Evolutionary conservation across 192 early-diverging fungal species (phyloP).

Genomic region (Mortierella alpina): DNA sequence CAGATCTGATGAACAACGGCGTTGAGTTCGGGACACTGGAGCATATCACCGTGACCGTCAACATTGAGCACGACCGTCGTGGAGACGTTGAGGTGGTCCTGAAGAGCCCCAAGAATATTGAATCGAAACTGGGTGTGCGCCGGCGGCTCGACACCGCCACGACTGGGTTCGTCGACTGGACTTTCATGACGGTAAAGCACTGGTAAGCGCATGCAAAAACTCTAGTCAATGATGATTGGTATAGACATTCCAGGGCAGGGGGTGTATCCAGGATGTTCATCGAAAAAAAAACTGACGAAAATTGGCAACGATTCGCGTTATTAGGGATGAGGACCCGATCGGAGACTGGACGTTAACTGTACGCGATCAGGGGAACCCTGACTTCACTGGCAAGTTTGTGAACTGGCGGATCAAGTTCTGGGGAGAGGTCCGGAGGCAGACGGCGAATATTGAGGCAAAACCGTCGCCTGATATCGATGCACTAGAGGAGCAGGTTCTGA

Average conservation of each 20-base stretch:
- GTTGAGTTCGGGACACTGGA: constrained; percentile 74
- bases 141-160: constrained; percentile 73
- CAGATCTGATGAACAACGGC: constrained; percentile 52
- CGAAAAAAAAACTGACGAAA: neutral
- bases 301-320: constrained; percentile 1
- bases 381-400: constrained; percentile 64
- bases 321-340: constrained; percentile 88
- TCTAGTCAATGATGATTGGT: too few species aligned
- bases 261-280: neutral
- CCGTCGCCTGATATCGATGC: neutral
- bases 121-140: constrained; percentile 73
- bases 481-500: constrained; percentile 13
- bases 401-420: constrained; percentile 78
- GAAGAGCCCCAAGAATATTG: constrained; percentile 75
- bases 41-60: constrained; percentile 88
- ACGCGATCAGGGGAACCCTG: constrained; percentile 69
- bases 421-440: constrained; percentile 61
- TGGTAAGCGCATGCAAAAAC: constrained; percentile 70
- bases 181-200: constrained; percentile 95
- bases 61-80: constrained; percentile 81
- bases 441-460: neutral
- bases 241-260: neutral
- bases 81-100: constrained; percentile 91
- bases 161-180: constrained; percentile 87
- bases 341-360: constrained; percentile 85